Evolutionary conservation across 2,329 filamentous ascomycete genomes (phyloP).

Genomic region (Thielaviopsis musarum): DNA sequence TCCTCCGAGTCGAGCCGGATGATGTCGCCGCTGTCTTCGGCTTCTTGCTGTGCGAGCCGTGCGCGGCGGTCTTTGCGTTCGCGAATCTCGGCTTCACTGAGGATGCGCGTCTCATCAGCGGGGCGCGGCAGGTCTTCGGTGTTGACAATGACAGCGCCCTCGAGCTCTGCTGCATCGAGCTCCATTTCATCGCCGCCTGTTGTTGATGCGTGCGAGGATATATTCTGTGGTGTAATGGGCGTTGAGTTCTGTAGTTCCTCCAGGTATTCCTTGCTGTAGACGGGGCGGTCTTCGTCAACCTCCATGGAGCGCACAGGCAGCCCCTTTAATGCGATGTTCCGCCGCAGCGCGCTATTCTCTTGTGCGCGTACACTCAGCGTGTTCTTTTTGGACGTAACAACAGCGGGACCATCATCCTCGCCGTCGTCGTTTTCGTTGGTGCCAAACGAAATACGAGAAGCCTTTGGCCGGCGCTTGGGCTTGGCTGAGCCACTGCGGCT

Average conservation of each 20-base stretch:
- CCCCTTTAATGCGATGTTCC: conserved; percentile 28
- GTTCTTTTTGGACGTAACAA: conserved; percentile 49
- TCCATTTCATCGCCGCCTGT: conserved; percentile 33
- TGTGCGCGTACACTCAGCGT: conserved; percentile 45
- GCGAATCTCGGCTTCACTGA: conserved; percentile 68
- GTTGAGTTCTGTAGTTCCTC: conserved; percentile 75
- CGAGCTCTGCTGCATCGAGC: conserved; percentile 42
- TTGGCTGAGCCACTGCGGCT: conserved; percentile 32
- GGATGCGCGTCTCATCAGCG: conserved; percentile 36
- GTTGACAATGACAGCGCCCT: conserved; percentile 48
- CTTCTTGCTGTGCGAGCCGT: conserved; percentile 52
- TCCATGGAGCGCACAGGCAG: conserved; percentile 41
- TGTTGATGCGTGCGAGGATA: conserved; percentile 27
- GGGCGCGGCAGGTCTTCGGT: conserved; percentile 19
- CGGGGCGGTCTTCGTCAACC: conserved; percentile 51
- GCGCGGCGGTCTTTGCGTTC: conserved; percentile 82
- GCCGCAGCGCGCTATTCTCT: conserved; percentile 48
- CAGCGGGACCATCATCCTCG: conserved; percentile 33
- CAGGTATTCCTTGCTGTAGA: conserved; percentile 74
- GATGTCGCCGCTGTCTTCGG: conserved; percentile 34
- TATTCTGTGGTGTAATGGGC: conserved; percentile 59
- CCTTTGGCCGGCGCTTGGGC: conserved; percentile 50
- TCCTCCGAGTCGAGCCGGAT: conserved; percentile 42
- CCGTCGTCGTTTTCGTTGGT: conserved; percentile 37
- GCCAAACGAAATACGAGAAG: conserved; percentile 63